Evolutionary conservation across 2,329 filamentous ascomycete species (phyloP), one percentile per base, ranked within the genome.

Genomic region (Meredithiella fracta): DNA sequence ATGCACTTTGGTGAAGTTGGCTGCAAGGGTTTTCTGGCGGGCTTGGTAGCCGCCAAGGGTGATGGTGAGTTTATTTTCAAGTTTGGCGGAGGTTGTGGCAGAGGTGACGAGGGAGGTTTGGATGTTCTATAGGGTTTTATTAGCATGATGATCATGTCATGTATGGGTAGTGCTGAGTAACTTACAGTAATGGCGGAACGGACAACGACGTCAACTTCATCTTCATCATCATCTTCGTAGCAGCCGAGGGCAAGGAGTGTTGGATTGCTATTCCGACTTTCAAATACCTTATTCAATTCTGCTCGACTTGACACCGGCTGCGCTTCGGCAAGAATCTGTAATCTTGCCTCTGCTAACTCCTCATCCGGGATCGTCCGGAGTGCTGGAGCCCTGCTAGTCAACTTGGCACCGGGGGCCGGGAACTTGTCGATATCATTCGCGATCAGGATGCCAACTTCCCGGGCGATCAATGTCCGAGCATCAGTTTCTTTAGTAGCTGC

Each of bases 1-100:
- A 25, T 81, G 79, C 1, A 88, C 86, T 61, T 89, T 85, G 17
- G 70, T 68, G 60, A 94, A 86, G 71, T 95, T 97, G 59, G 82
- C 77, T 22, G 81, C 79, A 25, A 98, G 76, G 62, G 80, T 82
- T 67, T 89, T 89, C 34, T 87, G 82, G 31, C 92, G 84, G 62
- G 89, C 82, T 66, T 90, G 83, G 69, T 98, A 98, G 14, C 92
- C 92, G 23, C 90, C 90, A 1, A 94, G 80, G 63, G 92, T 83
- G 55, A 94, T 74, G 0, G 76, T 75, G n/a, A 98, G 78, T 69
- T 92, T 96, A 77, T 95, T 95, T 69, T 97, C 90, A 1, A 94
- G 73, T 68, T 91, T 94, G 65, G 88, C 87, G 55, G 86, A 86
- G 57, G 83, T 78, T 62, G 91, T 83, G 2, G 90, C 92, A 0